Evolutionary conservation across 2,329 filamentous ascomycete genomes (phyloP).

Genomic region (Waltergamsia citrina): DNA sequence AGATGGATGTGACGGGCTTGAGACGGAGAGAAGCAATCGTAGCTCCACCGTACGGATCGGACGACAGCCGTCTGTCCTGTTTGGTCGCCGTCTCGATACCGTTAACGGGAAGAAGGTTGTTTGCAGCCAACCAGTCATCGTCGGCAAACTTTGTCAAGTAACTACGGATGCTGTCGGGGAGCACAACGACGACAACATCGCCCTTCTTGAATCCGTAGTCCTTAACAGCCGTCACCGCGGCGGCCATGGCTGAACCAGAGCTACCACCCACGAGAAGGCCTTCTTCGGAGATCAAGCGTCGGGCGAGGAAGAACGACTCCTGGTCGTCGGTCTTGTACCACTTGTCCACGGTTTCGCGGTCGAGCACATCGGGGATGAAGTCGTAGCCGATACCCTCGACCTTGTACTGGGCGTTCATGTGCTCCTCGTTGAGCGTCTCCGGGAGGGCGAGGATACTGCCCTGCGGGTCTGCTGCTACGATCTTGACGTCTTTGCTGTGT

Average conservation of each 20-base stretch:
- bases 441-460: slow-evolving; percentile 87
- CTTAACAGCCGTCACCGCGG: slow-evolving; percentile 65
- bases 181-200: slow-evolving; percentile 81
- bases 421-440: slow-evolving; percentile 66
- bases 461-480: slow-evolving; percentile 86
- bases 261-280: slow-evolving; percentile 89
- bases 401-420: slow-evolving; percentile 82
- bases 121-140: slow-evolving; percentile 97
- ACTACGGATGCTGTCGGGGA: slow-evolving; percentile 93
- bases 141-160: slow-evolving; percentile 98
- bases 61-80: too few relatives aligned
- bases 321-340: slow-evolving; percentile 98
- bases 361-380: slow-evolving; percentile 90
- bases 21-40: slow-evolving; percentile 77
- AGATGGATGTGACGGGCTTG: slow-evolving; percentile 86
- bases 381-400: slow-evolving; percentile 99
- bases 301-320: slow-evolving; percentile 84
- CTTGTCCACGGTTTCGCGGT: slow-evolving; percentile 70
- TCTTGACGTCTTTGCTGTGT: slow-evolving; percentile 76
- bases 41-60: slow-evolving; percentile 65
- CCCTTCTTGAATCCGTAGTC: slow-evolving; percentile 71
- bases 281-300: slow-evolving; percentile 86
- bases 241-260: slow-evolving; percentile 85
- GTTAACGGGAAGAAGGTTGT: slow-evolving; percentile 69
- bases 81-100: slow-evolving; percentile 37